Base-by-base conservation (phyloP, 768 basidiomycete species). In the Mycena epipterygia region DNA sequence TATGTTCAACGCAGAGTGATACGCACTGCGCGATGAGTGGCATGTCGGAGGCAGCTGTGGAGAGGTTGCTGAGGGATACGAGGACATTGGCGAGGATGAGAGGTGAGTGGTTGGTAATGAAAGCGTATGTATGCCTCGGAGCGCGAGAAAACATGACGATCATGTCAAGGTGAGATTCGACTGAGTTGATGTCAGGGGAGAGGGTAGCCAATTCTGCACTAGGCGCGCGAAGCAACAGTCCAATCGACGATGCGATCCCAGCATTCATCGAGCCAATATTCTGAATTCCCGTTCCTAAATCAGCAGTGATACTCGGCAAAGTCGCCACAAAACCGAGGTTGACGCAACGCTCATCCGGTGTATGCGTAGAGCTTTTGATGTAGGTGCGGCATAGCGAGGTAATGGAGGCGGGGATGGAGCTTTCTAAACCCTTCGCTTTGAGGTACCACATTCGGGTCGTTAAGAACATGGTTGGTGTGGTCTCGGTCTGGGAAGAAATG, bases 91-190 rank as follows among this genome's bases (percentile, higher is more conserved):
- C 21, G 41, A 41, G 30, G 32, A 56, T 17, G 32, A 37, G 5
- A 2, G 52, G 27, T 27, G 64, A 65, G 25, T 56, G 52, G 42
- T 56, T 27, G n/a, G 44, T 56, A 3, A 56, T 46, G 41, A 65
- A 56, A 4, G 39, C 52, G 21, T 64, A 44, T 21, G 41, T 3
- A 37, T 46, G 41, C 13, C 42, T 55, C 44, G 39, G 30, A 44
- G 52, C 30, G 46, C 32, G 42, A 27, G 64, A 65, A 30, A 65
- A 53, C 29, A 53, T 41, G 16, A 56, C 64, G 11, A 56, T 65
- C 42, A 65, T 56, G 55, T 41, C 64, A 46, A 65, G 64, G 14
- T 65, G 64, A 35, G 53, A 39, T 56, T 42, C 64, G 14, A 65
- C n/a, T 3, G 44, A 46, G 42, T 19, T 27, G 19, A 65, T 2